phyloP scores from a whole-genome alignment of 805 yeast species.

The Myxozyma sirexii region DNA sequence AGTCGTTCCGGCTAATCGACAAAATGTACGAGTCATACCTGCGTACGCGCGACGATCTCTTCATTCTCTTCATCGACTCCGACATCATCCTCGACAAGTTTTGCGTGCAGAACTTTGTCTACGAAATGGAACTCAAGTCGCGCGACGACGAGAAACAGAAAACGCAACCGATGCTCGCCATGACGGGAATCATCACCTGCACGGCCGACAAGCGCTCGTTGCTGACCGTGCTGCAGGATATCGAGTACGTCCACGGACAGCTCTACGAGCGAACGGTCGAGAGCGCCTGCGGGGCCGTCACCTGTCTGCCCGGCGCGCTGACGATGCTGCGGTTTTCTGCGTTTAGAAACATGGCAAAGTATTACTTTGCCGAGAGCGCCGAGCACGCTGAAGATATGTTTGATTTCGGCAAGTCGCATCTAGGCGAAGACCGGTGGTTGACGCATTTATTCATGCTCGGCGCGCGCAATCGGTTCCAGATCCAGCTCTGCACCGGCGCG shows the following conservation, averaged over 20 bases:
- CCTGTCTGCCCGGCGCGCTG: slow-evolving; percentile 33
- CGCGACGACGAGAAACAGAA: neutral
- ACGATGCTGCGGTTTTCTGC: slow-evolving; percentile 32
- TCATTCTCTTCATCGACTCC: slow-evolving; percentile 29
- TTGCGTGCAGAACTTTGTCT: slow-evolving; percentile 25
- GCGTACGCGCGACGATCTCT: slow-evolving; percentile 21
- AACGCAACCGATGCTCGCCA: slow-evolving; percentile 26
- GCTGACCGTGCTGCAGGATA: slow-evolving; percentile 25
- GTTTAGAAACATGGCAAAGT: slow-evolving; percentile 27
- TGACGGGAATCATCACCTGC: slow-evolving; percentile 33
- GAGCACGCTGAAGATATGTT: slow-evolving; percentile 29
- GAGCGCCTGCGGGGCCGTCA: slow-evolving; percentile 30
- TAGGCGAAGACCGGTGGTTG: slow-evolving; percentile 32
- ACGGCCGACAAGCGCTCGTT: slow-evolving; percentile 25
- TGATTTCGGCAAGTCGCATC: slow-evolving; percentile 31
- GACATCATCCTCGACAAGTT: slow-evolving; percentile 29
- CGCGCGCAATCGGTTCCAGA: slow-evolving; percentile 27
- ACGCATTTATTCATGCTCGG: slow-evolving; percentile 33
- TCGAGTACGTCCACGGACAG: slow-evolving; percentile 32
- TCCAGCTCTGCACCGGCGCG: slow-evolving; percentile 32
- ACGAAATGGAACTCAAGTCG: slow-evolving; percentile 26
- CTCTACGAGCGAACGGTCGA: slow-evolving; percentile 31
- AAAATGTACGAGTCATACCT: slow-evolving; percentile 18
- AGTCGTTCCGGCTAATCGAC: slow-evolving; percentile 24
- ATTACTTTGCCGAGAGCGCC: slow-evolving; percentile 28